These are phyloP conservation scores for Pinus taeda DNA, from an alignment of 75 land plant genomes.

Conservation along the genomic window DNA sequence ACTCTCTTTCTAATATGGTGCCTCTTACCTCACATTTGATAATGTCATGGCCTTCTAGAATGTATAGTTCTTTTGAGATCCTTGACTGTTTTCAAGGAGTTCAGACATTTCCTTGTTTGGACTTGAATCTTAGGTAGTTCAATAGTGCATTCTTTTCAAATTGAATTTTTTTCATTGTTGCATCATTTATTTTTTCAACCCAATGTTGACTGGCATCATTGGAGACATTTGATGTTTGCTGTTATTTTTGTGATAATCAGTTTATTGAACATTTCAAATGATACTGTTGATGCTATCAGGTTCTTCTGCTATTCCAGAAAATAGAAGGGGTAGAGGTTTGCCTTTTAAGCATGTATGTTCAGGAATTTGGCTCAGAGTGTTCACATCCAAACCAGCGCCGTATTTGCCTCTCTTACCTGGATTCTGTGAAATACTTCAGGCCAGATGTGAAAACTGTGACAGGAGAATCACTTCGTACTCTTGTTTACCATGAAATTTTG, in stretches of 20 bases:
- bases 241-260: background rate
- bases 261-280: background rate
- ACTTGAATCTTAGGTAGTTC: background rate
- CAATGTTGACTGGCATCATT: background rate
- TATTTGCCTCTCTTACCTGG: conserved; percentile 90
- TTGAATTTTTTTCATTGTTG: background rate
- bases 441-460: conserved; percentile 81
- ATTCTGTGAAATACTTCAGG: conserved; percentile 97
- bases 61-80: too few relatives aligned
- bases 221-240: background rate
- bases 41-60: too few relatives aligned
- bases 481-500: conserved; percentile 97
- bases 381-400: conserved; percentile 87
- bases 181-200: background rate
- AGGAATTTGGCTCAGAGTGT: conserved; percentile 92
- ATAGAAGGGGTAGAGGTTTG: conserved; percentile 99
- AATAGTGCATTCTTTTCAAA: background rate
- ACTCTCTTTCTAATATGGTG: too few relatives aligned
- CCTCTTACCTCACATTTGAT: too few relatives aligned
- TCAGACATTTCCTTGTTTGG: too few relatives aligned
- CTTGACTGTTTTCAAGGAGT: too few relatives aligned
- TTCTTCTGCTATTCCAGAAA: conserved; percentile 86
- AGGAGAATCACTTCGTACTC: conserved; percentile 97
- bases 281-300: conserved; percentile 43
- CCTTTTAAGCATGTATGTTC: conserved; percentile 98